A percentile compares a stretch with the other conserved stretches of the same genome.
phyloP scores from a whole-genome alignment of 345 rosid genomes.

The Corchorus olitorius region DNA sequence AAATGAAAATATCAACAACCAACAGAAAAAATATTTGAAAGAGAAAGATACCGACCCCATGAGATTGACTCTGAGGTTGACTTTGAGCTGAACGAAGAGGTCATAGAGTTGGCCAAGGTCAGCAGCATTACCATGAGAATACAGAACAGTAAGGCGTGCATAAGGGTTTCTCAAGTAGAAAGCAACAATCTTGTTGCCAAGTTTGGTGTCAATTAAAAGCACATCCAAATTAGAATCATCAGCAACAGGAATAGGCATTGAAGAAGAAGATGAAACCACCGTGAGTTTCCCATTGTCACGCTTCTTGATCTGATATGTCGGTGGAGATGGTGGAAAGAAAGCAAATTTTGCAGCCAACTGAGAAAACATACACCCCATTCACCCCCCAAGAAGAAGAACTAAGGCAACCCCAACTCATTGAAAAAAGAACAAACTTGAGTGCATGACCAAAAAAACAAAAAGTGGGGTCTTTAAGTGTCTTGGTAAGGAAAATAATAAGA shows the following conservation, averaged over 20 bases:
- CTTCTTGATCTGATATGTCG: constrained; percentile 82
- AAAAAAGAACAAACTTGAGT: constrained; percentile 30
- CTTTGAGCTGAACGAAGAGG: constrained; percentile 95
- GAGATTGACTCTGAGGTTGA: constrained; percentile 94
- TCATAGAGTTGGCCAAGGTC: constrained; percentile 99
- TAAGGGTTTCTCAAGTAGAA: constrained; percentile 81
- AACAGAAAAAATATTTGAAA: neutral
- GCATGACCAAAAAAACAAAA: constrained; percentile 23
- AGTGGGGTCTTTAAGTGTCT: neutral
- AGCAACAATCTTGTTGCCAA: constrained; percentile 85
- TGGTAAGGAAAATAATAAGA: neutral
- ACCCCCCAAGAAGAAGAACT: constrained; percentile 23
- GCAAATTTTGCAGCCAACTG: constrained; percentile 95
- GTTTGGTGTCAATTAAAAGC: constrained; percentile 60
- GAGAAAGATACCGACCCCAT: constrained; percentile 67
- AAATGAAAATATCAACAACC: neutral
- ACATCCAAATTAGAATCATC: constrained; percentile 84
- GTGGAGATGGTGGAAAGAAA: constrained; percentile 96
- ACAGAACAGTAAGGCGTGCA: constrained; percentile 91
- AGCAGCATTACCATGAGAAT: constrained; percentile 99
- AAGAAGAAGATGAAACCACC: constrained; percentile 59
- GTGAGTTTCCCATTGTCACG: constrained; percentile 62
- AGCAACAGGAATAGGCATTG: constrained; percentile 63
- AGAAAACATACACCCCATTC: constrained; percentile 95
- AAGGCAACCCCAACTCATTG: constrained; percentile 37